Evolutionary conservation across 2,329 filamentous ascomycete species (phyloP).

Genomic region (Rhynchosporium agropyri): DNA sequence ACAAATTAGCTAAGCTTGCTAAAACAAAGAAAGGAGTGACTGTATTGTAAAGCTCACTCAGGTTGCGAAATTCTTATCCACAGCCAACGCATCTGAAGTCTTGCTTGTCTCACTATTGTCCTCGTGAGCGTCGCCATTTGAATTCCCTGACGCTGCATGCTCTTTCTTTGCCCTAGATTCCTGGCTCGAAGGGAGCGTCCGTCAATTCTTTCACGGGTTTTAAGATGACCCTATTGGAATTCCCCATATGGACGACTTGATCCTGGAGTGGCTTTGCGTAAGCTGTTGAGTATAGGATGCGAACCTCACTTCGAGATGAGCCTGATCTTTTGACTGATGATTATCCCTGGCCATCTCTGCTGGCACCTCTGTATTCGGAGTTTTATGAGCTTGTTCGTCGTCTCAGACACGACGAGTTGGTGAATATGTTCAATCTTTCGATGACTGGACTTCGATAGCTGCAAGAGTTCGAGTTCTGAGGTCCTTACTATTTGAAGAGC

Average conservation of each 20-base stretch:
- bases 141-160: background rate
- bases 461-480: background rate
- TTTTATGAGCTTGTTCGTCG: background rate
- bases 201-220: slow-evolving; percentile 2
- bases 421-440: background rate
- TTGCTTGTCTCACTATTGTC: background rate
- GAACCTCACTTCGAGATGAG: slow-evolving; percentile 5
- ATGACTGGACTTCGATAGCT: background rate
- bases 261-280: background rate
- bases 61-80: slow-evolving; percentile 3
- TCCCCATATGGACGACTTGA: background rate
- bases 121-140: background rate
- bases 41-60: slow-evolving; percentile 1
- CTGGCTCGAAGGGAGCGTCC: slow-evolving; percentile 13
- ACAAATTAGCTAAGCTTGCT: background rate
- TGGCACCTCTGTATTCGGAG: background rate
- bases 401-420: background rate
- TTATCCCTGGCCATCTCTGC: background rate
- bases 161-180: background rate
- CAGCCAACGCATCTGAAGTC: slow-evolving; percentile 20
- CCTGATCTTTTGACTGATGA: background rate
- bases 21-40: background rate
- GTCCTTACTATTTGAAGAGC: background rate
- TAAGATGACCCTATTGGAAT: background rate
- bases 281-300: background rate